Evolutionary conservation across 2,329 filamentous ascomycete genomes (phyloP), one percentile per base, ranked within the genome.

Genomic region (Pezicula carpinea): DNA sequence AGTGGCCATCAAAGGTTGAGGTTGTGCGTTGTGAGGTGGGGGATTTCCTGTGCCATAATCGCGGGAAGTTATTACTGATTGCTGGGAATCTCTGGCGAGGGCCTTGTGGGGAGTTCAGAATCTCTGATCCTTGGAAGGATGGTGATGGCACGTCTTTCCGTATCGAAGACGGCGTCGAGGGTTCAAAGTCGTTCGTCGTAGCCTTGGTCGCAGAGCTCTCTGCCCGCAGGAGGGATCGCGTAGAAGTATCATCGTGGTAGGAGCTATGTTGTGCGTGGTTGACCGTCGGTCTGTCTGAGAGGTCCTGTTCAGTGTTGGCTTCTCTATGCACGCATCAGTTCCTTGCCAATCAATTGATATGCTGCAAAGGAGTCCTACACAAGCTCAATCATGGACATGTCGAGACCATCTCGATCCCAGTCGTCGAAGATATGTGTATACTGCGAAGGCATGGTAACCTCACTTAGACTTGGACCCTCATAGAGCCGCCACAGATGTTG

Each of bases 1-100:
- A 56, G n/a, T 47, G 39, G 3, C 52, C 53, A 46, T 52, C 47
- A 32, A 57, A 56, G 1, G 47, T 49, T 5, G 44, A 45, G 6
- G 31, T 31, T 18, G 43, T 43, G 6, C 39, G 43, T 29, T 43
- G 32, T 14, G 43, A 45, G 11, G 31, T 1, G 3, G 39, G 8
- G 2, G 40, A 42, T 46, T 43, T 46, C 17, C 40, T 49, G 18
- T 43, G 38, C 47, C 47, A 46, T 36, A 43, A 14, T 13, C 32
- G 26, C 13, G 41, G 47, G 19, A 38, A 22, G 8, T 31, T 40
- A 22, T 26, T 40, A n/a, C 38, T 40, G 13, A 40, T 23, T 6
- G 18, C 38, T 10, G 26, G 26, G 13, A 40, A 22, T 40, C 38
- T 7, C 11, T 23, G 38, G 21, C 38, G 18, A 21, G 22, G 19